Base-by-base conservation (phyloP, 2,329 filamentous ascomycete species). In the Penicillium glabrum region DNA sequence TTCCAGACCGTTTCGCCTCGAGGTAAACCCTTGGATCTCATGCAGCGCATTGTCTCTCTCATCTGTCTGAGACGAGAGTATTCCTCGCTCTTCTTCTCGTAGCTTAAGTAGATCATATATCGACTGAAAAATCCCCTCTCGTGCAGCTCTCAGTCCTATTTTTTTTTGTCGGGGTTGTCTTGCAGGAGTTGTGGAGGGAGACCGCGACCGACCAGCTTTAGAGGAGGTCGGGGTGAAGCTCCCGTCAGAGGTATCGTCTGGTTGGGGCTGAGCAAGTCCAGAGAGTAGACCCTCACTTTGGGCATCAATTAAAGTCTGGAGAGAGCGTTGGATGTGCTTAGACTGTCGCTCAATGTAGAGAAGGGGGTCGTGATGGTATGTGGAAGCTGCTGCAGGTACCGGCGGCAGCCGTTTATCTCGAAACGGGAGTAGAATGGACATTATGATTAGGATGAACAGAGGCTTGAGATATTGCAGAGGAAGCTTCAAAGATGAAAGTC, bases 291-390 rank as follows among this genome's bases (percentile, higher is more conserved):
- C 83, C 62, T 85, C 83, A 31, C 83, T 82, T 68, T 87, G 85
- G 10, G 83, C 82, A 69, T 87, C 84, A 23, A 87, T 80, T 11
- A 86, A 73, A 55, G 77, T 75, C 68, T 87, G 85, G 10, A 87
- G 75, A 58, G 83, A 81, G 51, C 78, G 77, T 65, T 87, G 79
- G 10, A 87, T 79, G 61, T 83, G 74, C 54, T 76, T 78, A 26
- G 83, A 78, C 65, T 81, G 78, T 56, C 82, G 76, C 61, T 82
- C 78, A 56, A 85, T 69, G 27, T 77, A 75, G n/a, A 82, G 67
- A 27, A 83, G 72, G 53, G 80, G 75, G 56, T 78, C 74, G 35
- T 75, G 65, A 43, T 74, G 68, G 53, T 69, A 63, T 19, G 61
- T 53, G 31, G 72, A 68, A 49, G 66, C 56, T 49, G 67, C 62